phyloP scores from a whole-genome alignment of 352 stramenopile species.

The Hyaloperonospora brassicae region DNA sequence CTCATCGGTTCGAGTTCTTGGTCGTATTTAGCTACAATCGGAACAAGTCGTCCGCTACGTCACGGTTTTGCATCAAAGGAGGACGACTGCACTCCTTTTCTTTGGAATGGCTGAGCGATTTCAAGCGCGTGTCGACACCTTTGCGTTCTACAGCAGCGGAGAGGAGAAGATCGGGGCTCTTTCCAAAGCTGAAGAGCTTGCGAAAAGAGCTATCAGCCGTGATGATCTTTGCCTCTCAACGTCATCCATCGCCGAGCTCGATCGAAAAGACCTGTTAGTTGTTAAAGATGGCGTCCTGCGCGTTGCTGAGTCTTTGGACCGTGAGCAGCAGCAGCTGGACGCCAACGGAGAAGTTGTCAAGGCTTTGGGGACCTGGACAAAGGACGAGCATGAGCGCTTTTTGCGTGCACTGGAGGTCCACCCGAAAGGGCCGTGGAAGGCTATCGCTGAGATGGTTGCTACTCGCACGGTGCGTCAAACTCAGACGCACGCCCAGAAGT shows the following conservation, averaged over 20 bases:
- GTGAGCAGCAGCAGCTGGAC: conserved; percentile 42
- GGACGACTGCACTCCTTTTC: conserved; percentile 14
- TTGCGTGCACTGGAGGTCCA: conserved; percentile 48
- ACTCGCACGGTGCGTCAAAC: conserved; percentile 61
- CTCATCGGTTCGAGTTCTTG: conserved; percentile 3
- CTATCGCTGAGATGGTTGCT: conserved; percentile 55
- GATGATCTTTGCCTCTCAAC: conserved; percentile 26
- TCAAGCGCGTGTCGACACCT: conserved; percentile 13
- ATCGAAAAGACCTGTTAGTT: conserved; percentile 67
- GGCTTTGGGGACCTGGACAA: conserved; percentile 49
- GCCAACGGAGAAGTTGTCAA: conserved; percentile 50
- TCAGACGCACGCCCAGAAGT: conserved; percentile 64
- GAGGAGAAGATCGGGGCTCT: conserved; percentile 13
- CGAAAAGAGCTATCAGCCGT: conserved; percentile 5
- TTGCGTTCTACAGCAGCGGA: conserved; percentile 5
- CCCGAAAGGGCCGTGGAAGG: conserved; percentile 57
- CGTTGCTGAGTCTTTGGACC: conserved; percentile 49
- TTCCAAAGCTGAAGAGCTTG: conserved; percentile 13
- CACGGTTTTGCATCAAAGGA: too few species aligned
- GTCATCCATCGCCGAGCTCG: conserved; percentile 39
- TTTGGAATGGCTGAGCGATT: conserved; percentile 26
- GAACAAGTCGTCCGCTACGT: too few species aligned
- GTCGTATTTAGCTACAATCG: conserved; percentile 15
- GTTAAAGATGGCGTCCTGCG: conserved; percentile 65
- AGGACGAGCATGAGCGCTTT: conserved; percentile 53